Evolutionary conservation across 176 grass and related monocot genomes (phyloP), one percentile per base, ranked within the genome.

Genomic region (Triticum urartu): DNA sequence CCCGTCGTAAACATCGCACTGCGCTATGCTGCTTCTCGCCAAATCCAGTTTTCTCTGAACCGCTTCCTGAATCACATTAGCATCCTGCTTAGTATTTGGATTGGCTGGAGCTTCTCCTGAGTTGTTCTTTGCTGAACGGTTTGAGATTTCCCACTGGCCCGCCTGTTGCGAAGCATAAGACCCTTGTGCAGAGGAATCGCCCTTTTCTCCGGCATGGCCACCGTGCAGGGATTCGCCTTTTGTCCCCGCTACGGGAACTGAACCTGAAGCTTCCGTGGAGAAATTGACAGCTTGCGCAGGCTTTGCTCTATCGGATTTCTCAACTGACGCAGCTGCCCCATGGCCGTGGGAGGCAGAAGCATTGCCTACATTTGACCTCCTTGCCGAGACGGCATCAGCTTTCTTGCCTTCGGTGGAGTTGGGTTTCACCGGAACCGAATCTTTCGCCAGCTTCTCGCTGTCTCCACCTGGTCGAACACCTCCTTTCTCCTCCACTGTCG

Each of bases 1-100:
- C n/a, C 96, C 96, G 69, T 92, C 82, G 34, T 92, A 94, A 75
- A 98, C 66, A 91, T 95, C 79, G 75, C 96, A 95, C 39, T 38
- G 45, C n/a, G 5, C 52, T 58, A 68, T 38, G 48, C 61, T 8
- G n/a, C 47, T 25, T 68, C 62, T 59, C 1, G 22, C 5, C n/a
- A 39, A 75, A 84, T 88, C 75, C 85, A 13, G 36, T 80, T 87
- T 87, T 24, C 50, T 76, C 30, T 0, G 4, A 11, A 5, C 68
- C 0, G 68, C n/a, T 70, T 81, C 85, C 68, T 84, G 60, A 69
- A 62, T 75, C 38, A 28, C 48, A 33, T 61, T 60, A 47, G 5
- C 15, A 36, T 63, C 52, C 77, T 85, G 36, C 26, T 69, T 80
- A 5, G 4, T 50, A 14, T 65, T 75, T 22, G 77, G 36, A 84